Percentiles rank a stretch among this genome's conserved stretches.
phyloP scores from a whole-genome alignment of 2,329 filamentous ascomycete species.

The Microsporum audouinii region DNA sequence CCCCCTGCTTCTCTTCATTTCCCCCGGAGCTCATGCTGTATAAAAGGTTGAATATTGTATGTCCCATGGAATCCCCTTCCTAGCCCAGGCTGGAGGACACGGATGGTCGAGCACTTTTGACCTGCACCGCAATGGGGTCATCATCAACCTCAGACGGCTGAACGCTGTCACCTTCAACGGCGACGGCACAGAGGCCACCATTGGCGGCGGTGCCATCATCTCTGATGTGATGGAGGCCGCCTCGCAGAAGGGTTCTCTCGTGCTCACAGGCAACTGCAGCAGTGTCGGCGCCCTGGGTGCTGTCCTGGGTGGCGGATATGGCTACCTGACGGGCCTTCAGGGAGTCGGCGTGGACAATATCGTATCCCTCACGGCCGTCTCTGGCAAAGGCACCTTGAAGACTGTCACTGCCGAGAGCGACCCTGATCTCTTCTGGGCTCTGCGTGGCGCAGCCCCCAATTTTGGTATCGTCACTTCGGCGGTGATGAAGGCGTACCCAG shows the following conservation, averaged over 20 bases:
- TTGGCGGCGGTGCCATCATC: constrained; percentile 35
- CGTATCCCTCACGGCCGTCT: constrained; percentile 40
- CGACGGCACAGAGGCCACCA: constrained; percentile 36
- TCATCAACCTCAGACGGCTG: constrained; percentile 40
- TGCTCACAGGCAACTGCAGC: constrained; percentile 40
- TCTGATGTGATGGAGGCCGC: neutral
- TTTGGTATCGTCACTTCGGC: constrained; percentile 46
- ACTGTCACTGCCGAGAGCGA: constrained; percentile 26
- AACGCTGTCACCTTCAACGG: constrained; percentile 33
- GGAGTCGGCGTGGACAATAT: constrained; percentile 46
- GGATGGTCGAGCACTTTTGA: constrained; percentile 41
- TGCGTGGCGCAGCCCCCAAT: constrained; percentile 48
- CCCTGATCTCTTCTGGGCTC: constrained; percentile 46
- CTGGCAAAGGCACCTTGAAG: constrained; percentile 37
- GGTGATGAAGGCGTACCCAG: constrained; percentile 11
- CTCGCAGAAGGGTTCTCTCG: neutral
- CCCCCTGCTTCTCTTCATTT: neutral
- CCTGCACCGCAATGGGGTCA: constrained; percentile 40
- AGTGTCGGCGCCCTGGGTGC: constrained; percentile 40
- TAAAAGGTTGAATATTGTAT: constrained; percentile 40
- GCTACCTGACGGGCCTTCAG: constrained; percentile 43
- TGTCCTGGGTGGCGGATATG: constrained; percentile 47
- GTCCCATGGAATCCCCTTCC: constrained; percentile 38
- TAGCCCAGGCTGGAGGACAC: constrained; percentile 44
- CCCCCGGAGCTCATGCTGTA: neutral